phyloP scores from a whole-genome alignment of 805 yeast genomes.

The Pichia eremophila region DNA sequence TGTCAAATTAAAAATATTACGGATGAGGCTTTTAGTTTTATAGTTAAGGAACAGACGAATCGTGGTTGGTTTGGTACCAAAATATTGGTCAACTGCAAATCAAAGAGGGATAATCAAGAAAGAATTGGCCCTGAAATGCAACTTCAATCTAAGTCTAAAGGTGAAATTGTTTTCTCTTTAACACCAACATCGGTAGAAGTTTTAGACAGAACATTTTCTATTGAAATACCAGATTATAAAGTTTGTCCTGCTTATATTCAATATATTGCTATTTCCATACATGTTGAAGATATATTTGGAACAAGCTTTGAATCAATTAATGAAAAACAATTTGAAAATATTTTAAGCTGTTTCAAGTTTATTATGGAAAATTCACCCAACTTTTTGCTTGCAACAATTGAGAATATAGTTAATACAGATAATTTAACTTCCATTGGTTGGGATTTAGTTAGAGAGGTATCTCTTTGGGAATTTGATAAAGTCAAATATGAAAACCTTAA shows the following conservation, averaged over 20 bases:
- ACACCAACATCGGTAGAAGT: conserved; percentile 10
- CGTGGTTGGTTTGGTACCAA: conserved; percentile 13
- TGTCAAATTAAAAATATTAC: conserved; percentile 29
- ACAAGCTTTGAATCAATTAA: conserved; percentile 27
- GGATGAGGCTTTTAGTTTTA: conserved; percentile 30
- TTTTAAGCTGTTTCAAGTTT: conserved; percentile 15
- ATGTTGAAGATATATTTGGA: conserved; percentile 26
- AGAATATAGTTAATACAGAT: not conserved
- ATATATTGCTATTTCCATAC: conserved; percentile 15
- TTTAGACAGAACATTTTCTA: conserved; percentile 11
- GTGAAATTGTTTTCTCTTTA: conserved; percentile 7
- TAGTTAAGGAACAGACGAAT: conserved; percentile 25
- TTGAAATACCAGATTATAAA: conserved; percentile 7
- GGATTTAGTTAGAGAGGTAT: conserved; percentile 9
- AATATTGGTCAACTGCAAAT: conserved; percentile 5
- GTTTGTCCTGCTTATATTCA: conserved; percentile 9
- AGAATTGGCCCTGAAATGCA: not conserved
- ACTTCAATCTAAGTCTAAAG: conserved; percentile 22
- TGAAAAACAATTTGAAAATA: conserved; percentile 16
- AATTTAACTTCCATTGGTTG: conserved; percentile 6
- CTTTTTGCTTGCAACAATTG: not conserved
- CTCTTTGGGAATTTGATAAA: conserved; percentile 7
- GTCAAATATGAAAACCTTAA: conserved; percentile 11
- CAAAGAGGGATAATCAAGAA: not conserved
- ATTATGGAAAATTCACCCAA: conserved; percentile 2